Conservation (phyloP, 2,329 filamentous ascomycete species). For the Cladosporium halotolerans region DNA sequence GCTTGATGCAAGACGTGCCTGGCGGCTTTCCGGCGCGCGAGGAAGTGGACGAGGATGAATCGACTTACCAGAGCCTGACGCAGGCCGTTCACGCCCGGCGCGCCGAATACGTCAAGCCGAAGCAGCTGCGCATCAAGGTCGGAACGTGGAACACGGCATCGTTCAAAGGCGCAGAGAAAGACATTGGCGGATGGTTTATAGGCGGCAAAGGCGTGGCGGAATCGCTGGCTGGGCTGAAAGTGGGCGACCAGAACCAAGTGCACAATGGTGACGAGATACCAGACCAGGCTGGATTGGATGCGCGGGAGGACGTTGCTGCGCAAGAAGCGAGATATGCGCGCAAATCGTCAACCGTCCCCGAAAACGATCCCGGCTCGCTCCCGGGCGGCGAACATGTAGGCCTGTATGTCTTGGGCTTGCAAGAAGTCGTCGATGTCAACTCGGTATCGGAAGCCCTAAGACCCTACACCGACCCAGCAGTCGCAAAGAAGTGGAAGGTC, state of each 20-base stretch:
- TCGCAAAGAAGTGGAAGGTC: constrained; percentile 72
- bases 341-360: constrained; percentile 39
- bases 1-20: constrained; percentile 41
- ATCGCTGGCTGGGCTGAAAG: constrained; percentile 50
- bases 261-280: constrained; percentile 9
- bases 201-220: constrained; percentile 65
- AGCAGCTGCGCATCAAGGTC: constrained; percentile 75
- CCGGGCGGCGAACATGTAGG: constrained; percentile 65
- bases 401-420: constrained; percentile 82
- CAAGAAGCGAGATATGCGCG: constrained; percentile 43
- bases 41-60: constrained; percentile 18
- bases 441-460: constrained; percentile 72
- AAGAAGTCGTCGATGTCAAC: constrained; percentile 85
- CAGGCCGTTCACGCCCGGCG: constrained; percentile 64
- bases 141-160: constrained; percentile 94
- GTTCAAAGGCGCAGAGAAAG: constrained; percentile 76
- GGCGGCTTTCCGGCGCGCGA: constrained; percentile 40
- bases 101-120: constrained; percentile 70
- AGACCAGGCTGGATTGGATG: constrained; percentile 21
- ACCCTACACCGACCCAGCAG: constrained; percentile 65
- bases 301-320: constrained; percentile 40
- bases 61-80: constrained; percentile 35
- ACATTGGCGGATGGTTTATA: constrained; percentile 84
- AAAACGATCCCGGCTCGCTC: constrained; percentile 40
- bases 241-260: constrained; percentile 20